Evolutionary conservation across 306 rosid genomes (phyloP).

Genomic region (Morella rubra): DNA sequence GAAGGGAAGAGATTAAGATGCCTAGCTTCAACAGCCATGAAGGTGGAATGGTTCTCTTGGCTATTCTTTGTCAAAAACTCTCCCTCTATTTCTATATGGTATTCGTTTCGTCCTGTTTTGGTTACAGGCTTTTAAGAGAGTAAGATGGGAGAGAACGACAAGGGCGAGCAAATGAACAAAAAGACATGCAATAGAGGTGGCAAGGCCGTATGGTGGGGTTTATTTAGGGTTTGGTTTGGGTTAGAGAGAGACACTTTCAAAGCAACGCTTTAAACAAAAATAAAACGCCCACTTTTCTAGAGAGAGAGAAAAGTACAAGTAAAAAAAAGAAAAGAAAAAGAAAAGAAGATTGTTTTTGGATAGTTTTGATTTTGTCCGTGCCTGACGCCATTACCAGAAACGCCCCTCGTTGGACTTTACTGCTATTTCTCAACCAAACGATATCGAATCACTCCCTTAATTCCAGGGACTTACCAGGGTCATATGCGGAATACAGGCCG

Average conservation of each 20-base stretch:
- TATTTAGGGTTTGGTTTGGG: slow-evolving; percentile 52
- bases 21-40: slow-evolving; percentile 89
- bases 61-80: background rate
- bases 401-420: slow-evolving; percentile 13
- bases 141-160: background rate
- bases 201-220: slow-evolving; percentile 57
- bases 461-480: slow-evolving; percentile 12
- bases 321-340: background rate
- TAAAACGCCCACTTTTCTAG: slow-evolving; percentile 3
- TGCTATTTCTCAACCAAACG: slow-evolving; percentile 12
- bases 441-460: slow-evolving; percentile 31
- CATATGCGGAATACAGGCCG: slow-evolving; percentile 8
- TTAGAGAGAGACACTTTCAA: slow-evolving; percentile 25
- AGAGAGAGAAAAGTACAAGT: background rate
- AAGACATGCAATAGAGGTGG: slow-evolving; percentile 60
- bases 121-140: slow-evolving; percentile 13
- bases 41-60: background rate
- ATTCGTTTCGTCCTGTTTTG: slow-evolving; percentile 4
- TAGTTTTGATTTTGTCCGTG: slow-evolving; percentile 43
- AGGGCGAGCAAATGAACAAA: slow-evolving; percentile 38
- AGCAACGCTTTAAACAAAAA: background rate
- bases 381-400: slow-evolving; percentile 36
- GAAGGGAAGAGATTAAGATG: slow-evolving; percentile 67
- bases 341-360: background rate
- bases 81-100: background rate